phyloP scores from a whole-genome alignment of 1,284 basidiomycete species.

The Pseudozyma thailandica region DNA sequence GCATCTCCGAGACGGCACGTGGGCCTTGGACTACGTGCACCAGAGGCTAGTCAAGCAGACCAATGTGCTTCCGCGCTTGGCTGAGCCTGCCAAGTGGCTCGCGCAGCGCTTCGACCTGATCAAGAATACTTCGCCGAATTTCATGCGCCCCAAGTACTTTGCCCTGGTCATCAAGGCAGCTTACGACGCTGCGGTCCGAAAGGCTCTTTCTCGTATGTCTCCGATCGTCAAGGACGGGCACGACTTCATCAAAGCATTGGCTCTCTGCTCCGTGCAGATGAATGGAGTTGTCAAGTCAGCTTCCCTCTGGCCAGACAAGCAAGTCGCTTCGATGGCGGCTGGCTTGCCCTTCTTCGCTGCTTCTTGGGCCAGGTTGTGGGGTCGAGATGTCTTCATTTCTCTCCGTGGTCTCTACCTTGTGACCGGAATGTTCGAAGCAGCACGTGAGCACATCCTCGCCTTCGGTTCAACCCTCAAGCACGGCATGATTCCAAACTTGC shows the following conservation, averaged over 20 bases:
- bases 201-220: conserved; percentile 56
- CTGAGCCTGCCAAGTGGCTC: conserved; percentile 54
- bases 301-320: conserved; percentile 58
- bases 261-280: conserved; percentile 62
- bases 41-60: conserved; percentile 74
- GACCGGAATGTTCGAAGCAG: conserved; percentile 57
- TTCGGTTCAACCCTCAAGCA: conserved; percentile 63
- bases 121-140: conserved; percentile 53
- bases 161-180: conserved; percentile 58
- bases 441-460: conserved; percentile 58
- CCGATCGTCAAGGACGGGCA: conserved; percentile 55
- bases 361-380: conserved; percentile 62
- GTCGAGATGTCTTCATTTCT: conserved; percentile 64
- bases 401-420: conserved; percentile 63
- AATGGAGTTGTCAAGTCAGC: conserved; percentile 63
- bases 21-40: conserved; percentile 62
- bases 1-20: conserved; percentile 59
- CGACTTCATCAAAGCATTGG: conserved; percentile 59
- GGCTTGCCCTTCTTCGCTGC: conserved; percentile 64
- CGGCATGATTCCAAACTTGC: conserved; percentile 62
- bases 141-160: conserved; percentile 65
- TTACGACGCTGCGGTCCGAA: conserved; percentile 53
- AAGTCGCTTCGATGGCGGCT: conserved; percentile 63
- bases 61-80: conserved; percentile 49
- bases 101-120: conserved; percentile 59